Evolutionary conservation across 805 yeast genomes (phyloP).

Genomic region (Barnettozyma sp.): DNA sequence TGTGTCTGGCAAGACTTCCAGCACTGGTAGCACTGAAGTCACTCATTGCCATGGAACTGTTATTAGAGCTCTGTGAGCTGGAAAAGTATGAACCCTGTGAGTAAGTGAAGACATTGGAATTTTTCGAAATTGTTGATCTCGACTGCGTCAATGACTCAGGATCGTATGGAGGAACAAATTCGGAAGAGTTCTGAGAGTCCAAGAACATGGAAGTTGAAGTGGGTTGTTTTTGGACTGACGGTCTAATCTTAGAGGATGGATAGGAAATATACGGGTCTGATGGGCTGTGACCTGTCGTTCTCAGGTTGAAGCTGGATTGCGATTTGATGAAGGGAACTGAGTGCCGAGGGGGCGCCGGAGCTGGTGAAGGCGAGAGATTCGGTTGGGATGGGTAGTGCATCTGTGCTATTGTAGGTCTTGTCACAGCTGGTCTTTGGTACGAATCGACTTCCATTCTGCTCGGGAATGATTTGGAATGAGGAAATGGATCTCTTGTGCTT

Average conservation of each 20-base stretch:
- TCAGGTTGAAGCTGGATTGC: slow-evolving; percentile 17
- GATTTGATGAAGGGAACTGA: slow-evolving; percentile 19
- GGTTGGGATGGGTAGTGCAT: slow-evolving; percentile 6
- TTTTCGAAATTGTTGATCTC: slow-evolving; percentile 19
- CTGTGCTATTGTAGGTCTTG: not conserved
- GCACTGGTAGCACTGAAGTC: slow-evolving; percentile 88
- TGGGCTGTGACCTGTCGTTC: slow-evolving; percentile 6
- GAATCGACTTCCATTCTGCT: slow-evolving; percentile 12
- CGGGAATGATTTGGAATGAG: slow-evolving; percentile 23
- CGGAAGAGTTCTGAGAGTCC: slow-evolving; percentile 5
- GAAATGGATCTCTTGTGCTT: slow-evolving; percentile 6
- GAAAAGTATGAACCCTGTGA: slow-evolving; percentile 42
- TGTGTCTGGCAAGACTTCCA: slow-evolving; percentile 76
- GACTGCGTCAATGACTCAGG: slow-evolving; percentile 27
- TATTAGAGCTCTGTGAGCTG: slow-evolving; percentile 38
- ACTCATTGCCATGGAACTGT: slow-evolving; percentile 38
- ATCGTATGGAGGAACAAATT: slow-evolving; percentile 27
- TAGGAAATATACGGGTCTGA: slow-evolving; percentile 14
- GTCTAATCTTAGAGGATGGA: slow-evolving; percentile 3
- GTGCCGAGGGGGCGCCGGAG: slow-evolving; percentile 23
- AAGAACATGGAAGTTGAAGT: not conserved
- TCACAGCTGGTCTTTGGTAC: not conserved
- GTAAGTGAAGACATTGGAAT: slow-evolving; percentile 26
- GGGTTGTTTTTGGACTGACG: not conserved
- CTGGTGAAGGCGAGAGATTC: slow-evolving; percentile 6